These are phyloP conservation scores for Blastocrithidia nonstop DNA, from an alignment of 208 protist species.

Conservation along the genomic window DNA sequence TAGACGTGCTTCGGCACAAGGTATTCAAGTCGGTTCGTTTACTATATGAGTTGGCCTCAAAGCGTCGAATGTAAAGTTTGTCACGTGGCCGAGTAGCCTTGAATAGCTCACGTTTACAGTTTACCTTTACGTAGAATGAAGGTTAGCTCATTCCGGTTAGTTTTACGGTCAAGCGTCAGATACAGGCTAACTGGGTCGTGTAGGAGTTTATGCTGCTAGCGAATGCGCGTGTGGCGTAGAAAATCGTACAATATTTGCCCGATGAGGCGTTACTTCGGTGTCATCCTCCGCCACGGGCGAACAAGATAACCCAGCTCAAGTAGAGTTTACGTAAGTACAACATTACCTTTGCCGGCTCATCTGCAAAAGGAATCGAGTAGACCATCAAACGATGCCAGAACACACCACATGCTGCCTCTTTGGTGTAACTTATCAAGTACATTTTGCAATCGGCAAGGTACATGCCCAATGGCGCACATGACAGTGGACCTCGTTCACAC, in stretches of 20 bases:
- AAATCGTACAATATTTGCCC: constrained; percentile 66
- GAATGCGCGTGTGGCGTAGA: constrained; percentile 76
- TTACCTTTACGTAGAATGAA: constrained; percentile 36
- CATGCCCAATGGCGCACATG: constrained; percentile 32
- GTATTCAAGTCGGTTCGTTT: constrained; percentile 32
- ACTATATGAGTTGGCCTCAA: constrained; percentile 42
- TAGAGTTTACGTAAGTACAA: constrained; percentile 6
- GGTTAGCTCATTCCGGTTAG: constrained; percentile 6
- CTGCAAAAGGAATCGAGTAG: constrained; percentile 30
- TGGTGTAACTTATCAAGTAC: constrained; percentile 62
- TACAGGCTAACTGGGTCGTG: constrained; percentile 78
- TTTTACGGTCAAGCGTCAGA: constrained; percentile 33
- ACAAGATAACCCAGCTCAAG: constrained; percentile 21
- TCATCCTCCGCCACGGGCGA: constrained; percentile 42
- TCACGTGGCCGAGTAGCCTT: constrained; percentile 35
- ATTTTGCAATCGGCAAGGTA: constrained; percentile 68
- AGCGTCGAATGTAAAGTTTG: constrained; percentile 26
- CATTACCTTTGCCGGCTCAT: constrained; percentile 18
- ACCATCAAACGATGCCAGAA: constrained; percentile 11
- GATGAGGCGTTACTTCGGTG: constrained; percentile 63
- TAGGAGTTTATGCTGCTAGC: constrained; percentile 90
- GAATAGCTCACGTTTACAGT: constrained; percentile 28
- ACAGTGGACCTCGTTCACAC: constrained; percentile 35
- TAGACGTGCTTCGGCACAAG: constrained; percentile 7
- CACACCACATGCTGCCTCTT: constrained; percentile 12